Conservation (phyloP, 2,329 filamentous ascomycete species). For the Mycogone perniciosa region DNA sequence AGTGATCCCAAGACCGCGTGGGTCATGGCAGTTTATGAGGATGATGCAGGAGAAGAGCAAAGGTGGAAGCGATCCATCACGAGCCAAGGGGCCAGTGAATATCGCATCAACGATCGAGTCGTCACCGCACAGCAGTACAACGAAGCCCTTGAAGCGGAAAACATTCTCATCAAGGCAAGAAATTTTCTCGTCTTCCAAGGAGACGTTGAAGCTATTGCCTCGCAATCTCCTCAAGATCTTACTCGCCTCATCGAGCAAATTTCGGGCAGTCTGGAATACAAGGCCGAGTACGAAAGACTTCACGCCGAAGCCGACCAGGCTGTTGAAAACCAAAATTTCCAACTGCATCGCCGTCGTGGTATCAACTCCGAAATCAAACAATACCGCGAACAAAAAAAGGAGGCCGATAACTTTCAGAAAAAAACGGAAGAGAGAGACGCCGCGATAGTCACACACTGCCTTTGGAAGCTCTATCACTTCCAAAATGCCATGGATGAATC, state of each 20-base stretch:
- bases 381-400: constrained; percentile 93
- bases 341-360: constrained; percentile 79
- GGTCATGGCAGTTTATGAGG: constrained; percentile 99
- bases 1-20: constrained; percentile 89
- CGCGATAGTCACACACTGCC: constrained; percentile 83
- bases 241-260: constrained; percentile 96
- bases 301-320: constrained; percentile 82
- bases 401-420: constrained; percentile 86
- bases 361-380: constrained; percentile 98
- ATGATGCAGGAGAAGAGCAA: constrained; percentile 91
- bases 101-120: constrained; percentile 87
- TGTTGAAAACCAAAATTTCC: constrained; percentile 79
- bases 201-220: constrained; percentile 93
- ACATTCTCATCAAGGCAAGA: constrained; percentile 94
- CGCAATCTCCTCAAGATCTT: constrained; percentile 88
- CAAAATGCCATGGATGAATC: constrained; percentile 91
- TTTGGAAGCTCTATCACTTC: constrained; percentile 97
- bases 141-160: constrained; percentile 82
- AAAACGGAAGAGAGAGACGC: constrained; percentile 88
- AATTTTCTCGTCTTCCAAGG: constrained; percentile 99
- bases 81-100: constrained; percentile 81
- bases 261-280: constrained; percentile 90
- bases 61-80: constrained; percentile 96
- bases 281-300: constrained; percentile 86
- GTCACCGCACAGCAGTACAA: constrained; percentile 93